phyloP scores from a whole-genome alignment of 2,329 filamentous ascomycete species.

The Cadophora gregata region DNA sequence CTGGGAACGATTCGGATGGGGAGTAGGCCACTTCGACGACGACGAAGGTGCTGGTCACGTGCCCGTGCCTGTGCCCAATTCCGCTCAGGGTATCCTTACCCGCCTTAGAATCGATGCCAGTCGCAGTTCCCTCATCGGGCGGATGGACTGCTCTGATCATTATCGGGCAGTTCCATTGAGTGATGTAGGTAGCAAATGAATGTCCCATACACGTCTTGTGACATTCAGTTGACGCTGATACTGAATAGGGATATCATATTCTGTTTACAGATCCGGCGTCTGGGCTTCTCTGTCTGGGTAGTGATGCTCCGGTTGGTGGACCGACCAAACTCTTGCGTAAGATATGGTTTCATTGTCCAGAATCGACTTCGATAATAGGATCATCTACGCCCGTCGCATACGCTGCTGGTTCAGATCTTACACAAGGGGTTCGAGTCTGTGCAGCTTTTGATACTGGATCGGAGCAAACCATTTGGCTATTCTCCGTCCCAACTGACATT shows the following conservation, averaged over 20 bases:
- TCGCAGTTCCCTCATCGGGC: conserved; percentile 27
- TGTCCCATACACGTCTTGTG: background rate
- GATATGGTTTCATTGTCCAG: conserved; percentile 54
- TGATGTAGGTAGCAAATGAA: conserved; percentile 51
- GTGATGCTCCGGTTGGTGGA: conserved; percentile 61
- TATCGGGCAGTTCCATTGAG: conserved; percentile 68
- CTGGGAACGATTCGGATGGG: conserved; percentile 37
- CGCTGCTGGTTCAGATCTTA: conserved; percentile 59
- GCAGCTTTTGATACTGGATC: conserved; percentile 57
- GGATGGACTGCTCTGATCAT: conserved; percentile 54
- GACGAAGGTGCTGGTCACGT: conserved; percentile 19
- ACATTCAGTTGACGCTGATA: background rate
- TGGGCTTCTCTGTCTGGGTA: conserved; percentile 63
- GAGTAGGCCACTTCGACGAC: conserved; percentile 23
- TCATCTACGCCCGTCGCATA: conserved; percentile 55
- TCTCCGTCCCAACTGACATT: conserved; percentile 64
- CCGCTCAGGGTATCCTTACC: conserved; percentile 27
- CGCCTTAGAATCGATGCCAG: conserved; percentile 30
- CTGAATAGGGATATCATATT: conserved; percentile 57
- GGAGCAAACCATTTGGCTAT: conserved; percentile 59
- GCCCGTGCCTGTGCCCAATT: background rate
- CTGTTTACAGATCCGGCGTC: conserved; percentile 67
- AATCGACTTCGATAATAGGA: conserved; percentile 19
- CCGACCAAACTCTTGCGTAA: conserved; percentile 63
- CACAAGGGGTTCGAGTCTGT: conserved; percentile 62